Conservation (phyloP, 768 basidiomycete species). For the Mycena chlorophos region DNA sequence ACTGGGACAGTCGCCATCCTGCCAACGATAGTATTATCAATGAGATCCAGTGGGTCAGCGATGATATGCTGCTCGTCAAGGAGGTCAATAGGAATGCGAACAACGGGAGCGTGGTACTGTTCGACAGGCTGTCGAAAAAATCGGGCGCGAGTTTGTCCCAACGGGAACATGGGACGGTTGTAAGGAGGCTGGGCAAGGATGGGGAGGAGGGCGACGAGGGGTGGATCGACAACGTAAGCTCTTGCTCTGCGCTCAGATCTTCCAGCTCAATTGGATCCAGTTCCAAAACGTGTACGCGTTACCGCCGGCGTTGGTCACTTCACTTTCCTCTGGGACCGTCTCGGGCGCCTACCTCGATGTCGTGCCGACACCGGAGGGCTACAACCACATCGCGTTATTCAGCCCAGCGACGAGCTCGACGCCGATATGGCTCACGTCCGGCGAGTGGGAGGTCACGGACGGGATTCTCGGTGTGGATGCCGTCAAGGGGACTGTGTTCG, state of each 20-base stretch:
- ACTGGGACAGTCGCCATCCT: slow-evolving; percentile 64
- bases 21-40: slow-evolving; percentile 67
- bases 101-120: slow-evolving; percentile 76
- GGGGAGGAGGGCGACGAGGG: slow-evolving; percentile 91
- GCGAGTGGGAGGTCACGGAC: slow-evolving; percentile 86
- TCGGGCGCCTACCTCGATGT: slow-evolving; percentile 85
- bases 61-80: slow-evolving; percentile 72
- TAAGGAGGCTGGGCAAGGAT: slow-evolving; percentile 73
- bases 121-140: slow-evolving; percentile 48
- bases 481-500: slow-evolving; percentile 70
- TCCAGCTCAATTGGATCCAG: slow-evolving; percentile 35
- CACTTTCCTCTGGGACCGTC: slow-evolving; percentile 21
- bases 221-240: slow-evolving; percentile 86
- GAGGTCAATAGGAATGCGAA: slow-evolving; percentile 86
- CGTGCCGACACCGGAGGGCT: slow-evolving; percentile 78
- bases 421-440: slow-evolving; percentile 83
- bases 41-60: slow-evolving; percentile 88
- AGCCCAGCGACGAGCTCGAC: slow-evolving; percentile 66
- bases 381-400: slow-evolving; percentile 91
- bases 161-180: slow-evolving; percentile 51
- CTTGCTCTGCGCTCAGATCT: background rate
- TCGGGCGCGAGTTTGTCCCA: slow-evolving; percentile 25
- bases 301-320: slow-evolving; percentile 29
- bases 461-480: slow-evolving; percentile 73
- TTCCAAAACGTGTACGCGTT: slow-evolving; percentile 64